These are phyloP conservation scores for Bromus sterilis DNA, from an alignment of 176 grass and related monocot species.

Conservation along the genomic window DNA sequence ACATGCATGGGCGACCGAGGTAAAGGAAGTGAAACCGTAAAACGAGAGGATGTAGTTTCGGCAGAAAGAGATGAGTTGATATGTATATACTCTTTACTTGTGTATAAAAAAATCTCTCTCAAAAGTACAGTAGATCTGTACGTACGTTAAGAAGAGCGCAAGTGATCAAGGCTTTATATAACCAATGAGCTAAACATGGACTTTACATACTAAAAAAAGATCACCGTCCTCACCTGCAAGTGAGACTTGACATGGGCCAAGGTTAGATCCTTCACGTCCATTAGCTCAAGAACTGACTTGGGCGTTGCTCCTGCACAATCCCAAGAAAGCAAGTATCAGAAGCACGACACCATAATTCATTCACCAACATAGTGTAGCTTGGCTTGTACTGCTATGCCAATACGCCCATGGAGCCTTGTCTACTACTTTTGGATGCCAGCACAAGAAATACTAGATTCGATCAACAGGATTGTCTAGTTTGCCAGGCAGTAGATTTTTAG, in stretches of 20 bases:
- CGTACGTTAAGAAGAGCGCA: background rate
- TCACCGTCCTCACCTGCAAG: slow-evolving; percentile 70
- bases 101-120: no score
- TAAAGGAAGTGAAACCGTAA: no score
- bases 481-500: background rate
- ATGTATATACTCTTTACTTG: no score
- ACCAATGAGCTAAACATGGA: background rate
- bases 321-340: background rate
- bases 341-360: background rate
- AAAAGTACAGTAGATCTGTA: slow-evolving; percentile 15
- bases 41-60: no score
- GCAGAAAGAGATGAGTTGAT: no score
- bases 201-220: background rate
- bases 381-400: background rate
- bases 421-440: background rate
- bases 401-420: background rate
- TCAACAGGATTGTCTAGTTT: background rate
- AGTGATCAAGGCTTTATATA: background rate
- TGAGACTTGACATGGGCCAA: slow-evolving; percentile 98
- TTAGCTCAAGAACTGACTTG: slow-evolving; percentile 97
- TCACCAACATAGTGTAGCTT: background rate
- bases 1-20: slow-evolving; percentile 21
- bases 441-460: background rate
- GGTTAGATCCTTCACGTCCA: slow-evolving; percentile 98
- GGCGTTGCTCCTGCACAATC: slow-evolving; percentile 74